Conservation (phyloP, 345 rosid species). For the Reutealis trisperma region DNA sequence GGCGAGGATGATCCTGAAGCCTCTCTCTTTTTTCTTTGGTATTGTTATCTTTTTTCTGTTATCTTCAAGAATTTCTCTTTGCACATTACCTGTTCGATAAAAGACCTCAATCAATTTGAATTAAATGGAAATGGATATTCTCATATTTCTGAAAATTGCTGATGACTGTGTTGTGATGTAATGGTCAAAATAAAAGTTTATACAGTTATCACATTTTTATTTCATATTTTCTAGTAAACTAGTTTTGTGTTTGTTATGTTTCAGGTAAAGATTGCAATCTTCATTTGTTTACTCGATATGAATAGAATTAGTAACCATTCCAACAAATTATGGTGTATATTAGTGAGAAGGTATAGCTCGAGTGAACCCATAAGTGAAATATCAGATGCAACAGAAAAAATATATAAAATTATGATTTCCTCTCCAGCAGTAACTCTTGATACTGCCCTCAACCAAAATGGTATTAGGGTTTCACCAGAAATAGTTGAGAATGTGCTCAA, state of each 20-base stretch:
- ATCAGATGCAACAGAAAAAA: conserved; percentile 34
- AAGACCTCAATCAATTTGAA: background rate
- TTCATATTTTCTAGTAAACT: background rate
- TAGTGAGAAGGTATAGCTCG: conserved; percentile 22
- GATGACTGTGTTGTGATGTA: background rate
- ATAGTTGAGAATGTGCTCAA: conserved; percentile 67
- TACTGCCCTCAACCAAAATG: conserved; percentile 68
- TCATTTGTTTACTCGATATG: conserved; percentile 9
- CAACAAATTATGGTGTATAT: conserved; percentile 20
- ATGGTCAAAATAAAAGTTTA: background rate
- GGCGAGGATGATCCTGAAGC: background rate
- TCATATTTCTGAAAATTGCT: background rate
- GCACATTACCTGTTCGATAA: background rate
- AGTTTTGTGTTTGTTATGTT: background rate
- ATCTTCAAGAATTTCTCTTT: background rate
- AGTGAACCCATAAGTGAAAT: conserved; percentile 40
- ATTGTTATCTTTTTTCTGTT: background rate
- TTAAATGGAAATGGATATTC: background rate
- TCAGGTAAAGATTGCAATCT: background rate
- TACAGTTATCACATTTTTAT: background rate
- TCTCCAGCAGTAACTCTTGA: conserved; percentile 58
- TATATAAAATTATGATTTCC: conserved; percentile 71
- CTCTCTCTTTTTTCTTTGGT: background rate
- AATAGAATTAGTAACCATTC: background rate
- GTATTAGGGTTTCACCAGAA: conserved; percentile 33